Conservation (phyloP, 2,329 filamentous ascomycete species). For the Incumbomyces delicatus region DNA sequence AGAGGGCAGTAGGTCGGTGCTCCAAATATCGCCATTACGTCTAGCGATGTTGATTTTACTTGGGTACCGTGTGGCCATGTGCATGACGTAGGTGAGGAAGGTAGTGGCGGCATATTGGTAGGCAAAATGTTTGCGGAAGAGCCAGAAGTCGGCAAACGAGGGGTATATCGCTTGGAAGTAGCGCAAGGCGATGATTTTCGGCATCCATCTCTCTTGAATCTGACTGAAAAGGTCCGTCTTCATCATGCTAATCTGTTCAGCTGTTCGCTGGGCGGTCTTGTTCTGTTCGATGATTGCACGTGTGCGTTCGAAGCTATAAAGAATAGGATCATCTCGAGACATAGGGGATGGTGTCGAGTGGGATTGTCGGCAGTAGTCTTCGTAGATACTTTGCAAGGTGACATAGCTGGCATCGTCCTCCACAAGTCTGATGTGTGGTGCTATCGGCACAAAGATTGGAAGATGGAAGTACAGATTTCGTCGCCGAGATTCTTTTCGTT, state of each 20-base stretch:
- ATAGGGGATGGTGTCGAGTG: constrained; percentile 32
- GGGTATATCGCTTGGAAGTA: constrained; percentile 86
- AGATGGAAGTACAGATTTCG: constrained; percentile 94
- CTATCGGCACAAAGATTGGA: constrained; percentile 88
- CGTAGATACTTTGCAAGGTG: constrained; percentile 87
- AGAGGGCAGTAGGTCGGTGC: constrained; percentile 81
- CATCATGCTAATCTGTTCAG: constrained; percentile 61
- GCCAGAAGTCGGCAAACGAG: constrained; percentile 89
- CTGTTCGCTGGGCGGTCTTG: constrained; percentile 35
- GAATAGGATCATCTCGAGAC: constrained; percentile 87
- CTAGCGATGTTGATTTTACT: constrained; percentile 91
- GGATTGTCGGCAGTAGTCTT: constrained; percentile 77
- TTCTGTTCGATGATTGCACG: constrained; percentile 64
- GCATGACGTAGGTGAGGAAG: constrained; percentile 98
- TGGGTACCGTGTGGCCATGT: constrained; percentile 91
- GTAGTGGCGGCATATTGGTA: constrained; percentile 92
- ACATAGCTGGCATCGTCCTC: constrained; percentile 93
- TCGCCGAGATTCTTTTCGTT: constrained; percentile 89
- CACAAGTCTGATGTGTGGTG: constrained; percentile 87
- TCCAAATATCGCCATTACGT: constrained; percentile 87
- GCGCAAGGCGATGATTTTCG: constrained; percentile 68
- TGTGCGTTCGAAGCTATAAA: constrained; percentile 93
- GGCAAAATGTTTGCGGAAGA: constrained; percentile 93
- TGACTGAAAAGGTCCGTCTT: constrained; percentile 87
- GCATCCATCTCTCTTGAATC: constrained; percentile 89